Evolutionary conservation across 2,329 filamentous ascomycete species (phyloP).

Genomic region (Massarina eburnea): DNA sequence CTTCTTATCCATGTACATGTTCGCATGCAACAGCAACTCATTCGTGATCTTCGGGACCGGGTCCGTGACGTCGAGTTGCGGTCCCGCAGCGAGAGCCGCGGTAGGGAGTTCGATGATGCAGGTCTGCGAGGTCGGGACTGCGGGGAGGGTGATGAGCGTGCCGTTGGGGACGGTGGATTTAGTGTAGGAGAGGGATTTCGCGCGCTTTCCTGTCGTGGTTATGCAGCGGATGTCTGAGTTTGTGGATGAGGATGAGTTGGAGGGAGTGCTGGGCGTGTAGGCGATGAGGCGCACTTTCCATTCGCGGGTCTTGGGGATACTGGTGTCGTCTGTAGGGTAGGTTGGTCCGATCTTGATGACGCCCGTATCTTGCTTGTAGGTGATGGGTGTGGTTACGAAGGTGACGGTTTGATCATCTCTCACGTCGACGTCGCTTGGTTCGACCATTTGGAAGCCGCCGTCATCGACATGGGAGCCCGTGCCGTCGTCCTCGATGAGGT

Average conservation of each 20-base stretch:
- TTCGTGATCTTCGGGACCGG: conserved; percentile 30
- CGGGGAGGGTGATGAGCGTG: conserved; percentile 26
- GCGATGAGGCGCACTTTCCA: conserved; percentile 39
- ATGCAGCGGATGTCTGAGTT: conserved; percentile 26
- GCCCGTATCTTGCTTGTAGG: conserved; percentile 41
- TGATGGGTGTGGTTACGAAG: conserved; percentile 38
- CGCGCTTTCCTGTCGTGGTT: conserved; percentile 26
- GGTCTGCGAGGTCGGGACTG: conserved; percentile 23
- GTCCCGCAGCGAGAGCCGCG: conserved; percentile 10
- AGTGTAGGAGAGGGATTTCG: conserved; percentile 23
- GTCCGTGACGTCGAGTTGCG: conserved; percentile 38
- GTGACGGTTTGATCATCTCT: conserved; percentile 29
- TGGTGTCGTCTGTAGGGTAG: conserved; percentile 23
- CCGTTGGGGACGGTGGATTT: conserved; percentile 22
- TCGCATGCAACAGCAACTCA: conserved; percentile 28
- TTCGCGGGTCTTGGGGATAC: conserved; percentile 30
- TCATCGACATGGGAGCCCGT: conserved; percentile 39
- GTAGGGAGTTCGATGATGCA: conserved; percentile 31
- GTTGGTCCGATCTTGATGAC: conserved; percentile 39
- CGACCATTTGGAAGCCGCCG: conserved; percentile 42
- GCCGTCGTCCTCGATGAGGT: conserved; percentile 53
- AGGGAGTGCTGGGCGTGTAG: conserved; percentile 17
- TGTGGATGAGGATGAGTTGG: background rate
- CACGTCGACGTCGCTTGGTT: conserved; percentile 42
- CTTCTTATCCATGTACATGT: conserved; percentile 35